Evolutionary conservation across 176 grass and related monocot species (phyloP).

Genomic region (Oryza longistaminata): DNA sequence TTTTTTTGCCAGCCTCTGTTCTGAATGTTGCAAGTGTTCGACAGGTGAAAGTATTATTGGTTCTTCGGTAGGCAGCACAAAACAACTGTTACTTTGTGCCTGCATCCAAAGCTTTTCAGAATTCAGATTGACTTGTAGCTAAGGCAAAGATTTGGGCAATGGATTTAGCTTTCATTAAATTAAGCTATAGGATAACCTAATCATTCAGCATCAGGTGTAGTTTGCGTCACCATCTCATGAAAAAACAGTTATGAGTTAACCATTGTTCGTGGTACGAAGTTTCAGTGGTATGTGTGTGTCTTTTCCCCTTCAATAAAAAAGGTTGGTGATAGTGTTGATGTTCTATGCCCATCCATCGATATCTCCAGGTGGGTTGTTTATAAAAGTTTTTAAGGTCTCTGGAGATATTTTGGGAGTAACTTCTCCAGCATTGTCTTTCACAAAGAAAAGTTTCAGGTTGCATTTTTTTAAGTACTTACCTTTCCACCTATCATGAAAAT

Average conservation of each 20-base stretch:
- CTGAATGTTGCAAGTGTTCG: background rate
- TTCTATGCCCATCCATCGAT: background rate
- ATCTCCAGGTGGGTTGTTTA: too few relatives aligned
- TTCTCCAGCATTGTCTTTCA: too few relatives aligned
- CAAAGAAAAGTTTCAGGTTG: too few relatives aligned
- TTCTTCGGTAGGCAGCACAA: background rate
- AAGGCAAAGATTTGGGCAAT: slow-evolving; percentile 9
- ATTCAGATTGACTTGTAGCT: background rate
- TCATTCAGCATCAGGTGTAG: slow-evolving; percentile 18
- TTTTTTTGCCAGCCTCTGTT: background rate
- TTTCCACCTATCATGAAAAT: too few relatives aligned
- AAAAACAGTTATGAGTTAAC: background rate
- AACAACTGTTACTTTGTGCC: background rate
- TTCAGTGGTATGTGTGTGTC: background rate
- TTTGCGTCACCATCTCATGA: background rate
- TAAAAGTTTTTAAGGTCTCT: too few relatives aligned
- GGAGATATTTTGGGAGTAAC: too few relatives aligned
- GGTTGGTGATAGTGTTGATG: background rate
- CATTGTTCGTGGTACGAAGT: background rate
- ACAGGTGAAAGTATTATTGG: background rate
- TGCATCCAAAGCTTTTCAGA: background rate
- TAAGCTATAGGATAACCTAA: background rate
- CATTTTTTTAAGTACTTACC: too few relatives aligned
- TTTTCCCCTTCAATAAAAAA: background rate
- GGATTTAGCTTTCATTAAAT: slow-evolving; percentile 8